Evolutionary conservation across 495 filamentous ascomycete species (phyloP).

Genomic region (Aspergillus baeticus): DNA sequence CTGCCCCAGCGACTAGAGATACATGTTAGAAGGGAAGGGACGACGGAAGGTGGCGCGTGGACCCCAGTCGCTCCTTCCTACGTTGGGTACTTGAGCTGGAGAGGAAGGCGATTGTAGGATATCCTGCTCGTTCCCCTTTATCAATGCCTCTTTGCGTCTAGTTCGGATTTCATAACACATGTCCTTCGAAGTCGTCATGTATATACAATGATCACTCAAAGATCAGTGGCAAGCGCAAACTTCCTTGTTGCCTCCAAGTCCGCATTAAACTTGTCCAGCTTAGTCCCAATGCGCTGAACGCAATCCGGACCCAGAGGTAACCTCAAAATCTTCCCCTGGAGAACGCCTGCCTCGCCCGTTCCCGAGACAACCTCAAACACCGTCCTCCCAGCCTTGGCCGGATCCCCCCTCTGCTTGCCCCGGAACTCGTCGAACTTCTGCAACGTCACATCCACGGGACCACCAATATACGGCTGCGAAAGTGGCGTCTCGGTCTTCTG

Average conservation of each 20-base stretch:
- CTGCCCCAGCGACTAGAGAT: too few species aligned
- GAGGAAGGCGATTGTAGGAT: too few species aligned
- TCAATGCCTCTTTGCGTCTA: too few species aligned
- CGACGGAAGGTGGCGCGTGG: too few species aligned
- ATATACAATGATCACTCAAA: too few species aligned
- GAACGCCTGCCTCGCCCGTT: conserved; percentile 28
- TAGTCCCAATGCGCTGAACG: conserved; percentile 11
- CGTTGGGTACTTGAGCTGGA: too few species aligned
- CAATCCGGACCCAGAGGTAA: conserved; percentile 23
- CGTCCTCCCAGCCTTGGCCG: conserved; percentile 39
- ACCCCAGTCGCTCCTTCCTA: too few species aligned
- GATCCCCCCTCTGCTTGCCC: conserved; percentile 40
- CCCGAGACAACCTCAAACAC: conserved; percentile 46
- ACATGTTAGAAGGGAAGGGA: too few species aligned
- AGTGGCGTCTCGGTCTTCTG: conserved; percentile 6
- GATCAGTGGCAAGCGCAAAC: conserved; percentile 20
- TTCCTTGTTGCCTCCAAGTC: conserved; percentile 13
- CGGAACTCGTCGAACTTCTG: conserved; percentile 3
- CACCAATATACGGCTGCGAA: conserved; percentile 10
- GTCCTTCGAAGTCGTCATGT: too few species aligned
- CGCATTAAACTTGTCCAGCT: conserved; percentile 9
- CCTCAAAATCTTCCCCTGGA: conserved; percentile 21
- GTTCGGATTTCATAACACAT: too few species aligned
- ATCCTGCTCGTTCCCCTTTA: too few species aligned
- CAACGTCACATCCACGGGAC: conserved; percentile 9